These are phyloP conservation scores for Fusarium sp. DNA, from an alignment of 2,329 filamentous ascomycete species.

Conservation along the genomic window DNA sequence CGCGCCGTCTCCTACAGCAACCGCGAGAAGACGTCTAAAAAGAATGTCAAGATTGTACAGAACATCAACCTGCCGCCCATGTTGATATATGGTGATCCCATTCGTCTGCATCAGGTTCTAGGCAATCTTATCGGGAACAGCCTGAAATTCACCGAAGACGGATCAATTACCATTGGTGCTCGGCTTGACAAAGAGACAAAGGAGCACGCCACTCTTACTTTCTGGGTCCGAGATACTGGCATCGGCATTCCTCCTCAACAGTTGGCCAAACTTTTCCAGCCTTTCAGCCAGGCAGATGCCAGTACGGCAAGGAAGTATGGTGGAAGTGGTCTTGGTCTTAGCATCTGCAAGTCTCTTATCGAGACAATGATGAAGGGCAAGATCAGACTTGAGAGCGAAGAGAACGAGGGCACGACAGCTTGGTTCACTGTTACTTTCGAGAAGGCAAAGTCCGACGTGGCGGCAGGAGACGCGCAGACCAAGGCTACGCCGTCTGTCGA, in stretches of 20 bases:
- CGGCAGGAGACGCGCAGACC: constrained; percentile 64
- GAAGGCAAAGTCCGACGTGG: constrained; percentile 75
- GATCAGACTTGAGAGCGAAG: constrained; percentile 82
- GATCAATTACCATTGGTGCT: constrained; percentile 85
- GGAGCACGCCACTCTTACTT: constrained; percentile 78
- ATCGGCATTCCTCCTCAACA: constrained; percentile 89
- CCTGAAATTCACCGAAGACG: constrained; percentile 91
- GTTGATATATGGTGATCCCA: constrained; percentile 73
- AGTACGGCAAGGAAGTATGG: constrained; percentile 92
- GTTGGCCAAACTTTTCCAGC: constrained; percentile 86
- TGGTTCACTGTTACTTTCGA: constrained; percentile 89
- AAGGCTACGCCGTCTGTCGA: constrained; percentile 53
- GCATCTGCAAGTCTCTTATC: constrained; percentile 94
- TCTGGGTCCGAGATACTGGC: constrained; percentile 89
- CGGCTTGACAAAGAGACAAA: constrained; percentile 76
- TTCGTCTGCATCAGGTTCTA: constrained; percentile 73
- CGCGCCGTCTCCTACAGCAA: constrained; percentile 74
- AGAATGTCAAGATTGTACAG: constrained; percentile 71
- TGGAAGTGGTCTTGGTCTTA: constrained; percentile 88
- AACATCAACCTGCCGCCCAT: constrained; percentile 82
- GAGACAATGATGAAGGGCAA: constrained; percentile 90
- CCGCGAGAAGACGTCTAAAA: constrained; percentile 69
- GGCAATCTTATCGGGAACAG: constrained; percentile 93
- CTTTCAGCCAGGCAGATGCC: constrained; percentile 91
- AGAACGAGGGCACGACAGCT: constrained; percentile 75